Conservation (phyloP, 2,329 filamentous ascomycete species). For the Colletotrichum neosansevieriae region DNA sequence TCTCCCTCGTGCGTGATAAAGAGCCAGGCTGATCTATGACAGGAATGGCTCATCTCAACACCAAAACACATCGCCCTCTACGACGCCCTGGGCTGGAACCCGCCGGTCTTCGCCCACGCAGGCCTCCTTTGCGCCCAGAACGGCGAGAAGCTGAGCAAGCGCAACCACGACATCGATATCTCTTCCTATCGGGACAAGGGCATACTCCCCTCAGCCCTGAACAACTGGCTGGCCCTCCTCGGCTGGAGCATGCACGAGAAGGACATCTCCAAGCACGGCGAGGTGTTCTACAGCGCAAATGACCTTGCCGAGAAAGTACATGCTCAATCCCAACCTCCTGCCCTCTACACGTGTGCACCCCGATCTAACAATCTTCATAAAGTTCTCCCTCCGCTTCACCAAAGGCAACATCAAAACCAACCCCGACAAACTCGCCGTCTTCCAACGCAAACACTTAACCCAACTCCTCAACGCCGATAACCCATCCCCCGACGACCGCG, state of each 20-base stretch:
- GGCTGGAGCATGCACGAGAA: slow-evolving; percentile 79
- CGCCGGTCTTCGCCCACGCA: slow-evolving; percentile 83
- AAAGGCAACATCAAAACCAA: slow-evolving; percentile 89
- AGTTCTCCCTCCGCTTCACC: slow-evolving; percentile 88
- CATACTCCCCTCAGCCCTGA: slow-evolving; percentile 63
- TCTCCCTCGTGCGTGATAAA: neutral
- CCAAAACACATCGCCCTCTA: slow-evolving; percentile 80
- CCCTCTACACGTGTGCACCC: too few relatives aligned
- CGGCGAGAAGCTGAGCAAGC: slow-evolving; percentile 88
- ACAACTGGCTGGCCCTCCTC: slow-evolving; percentile 87
- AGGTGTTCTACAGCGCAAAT: slow-evolving; percentile 78
- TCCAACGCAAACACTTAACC: slow-evolving; percentile 76
- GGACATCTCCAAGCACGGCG: slow-evolving; percentile 52
- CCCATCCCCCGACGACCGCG: slow-evolving; percentile 14
- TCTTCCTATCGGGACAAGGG: slow-evolving; percentile 62
- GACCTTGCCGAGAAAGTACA: slow-evolving; percentile 77
- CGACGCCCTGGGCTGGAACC: slow-evolving; percentile 79
- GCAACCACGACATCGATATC: slow-evolving; percentile 70
- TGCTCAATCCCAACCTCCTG: slow-evolving; percentile 15
- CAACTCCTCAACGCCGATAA: slow-evolving; percentile 46
- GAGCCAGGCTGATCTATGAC: neutral
- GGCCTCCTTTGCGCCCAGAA: slow-evolving; percentile 77
- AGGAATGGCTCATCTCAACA: slow-evolving; percentile 97
- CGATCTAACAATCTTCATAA: slow-evolving; percentile 49
- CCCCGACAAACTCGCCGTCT: slow-evolving; percentile 81